phyloP scores from a whole-genome alignment of 2,329 filamentous ascomycete genomes.

The Aspergillus floridensis region DNA sequence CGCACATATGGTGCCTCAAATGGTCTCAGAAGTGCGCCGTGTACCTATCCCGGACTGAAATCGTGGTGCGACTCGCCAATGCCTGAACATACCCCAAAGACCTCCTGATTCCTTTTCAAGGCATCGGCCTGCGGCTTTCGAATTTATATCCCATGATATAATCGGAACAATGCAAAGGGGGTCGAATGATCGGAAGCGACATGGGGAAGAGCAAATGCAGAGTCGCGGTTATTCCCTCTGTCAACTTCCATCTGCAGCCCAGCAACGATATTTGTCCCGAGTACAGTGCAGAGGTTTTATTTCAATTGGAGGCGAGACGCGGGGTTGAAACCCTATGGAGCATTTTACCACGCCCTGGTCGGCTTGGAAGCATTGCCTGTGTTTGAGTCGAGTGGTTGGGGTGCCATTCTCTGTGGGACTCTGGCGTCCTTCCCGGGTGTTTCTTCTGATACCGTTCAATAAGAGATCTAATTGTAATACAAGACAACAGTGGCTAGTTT shows the following conservation, averaged over 20 bases:
- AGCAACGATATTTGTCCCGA: constrained; percentile 13
- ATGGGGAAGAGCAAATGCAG: neutral
- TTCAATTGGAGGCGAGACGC: constrained; percentile 23
- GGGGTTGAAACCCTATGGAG: constrained; percentile 17
- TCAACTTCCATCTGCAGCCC: neutral
- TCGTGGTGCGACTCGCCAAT: constrained; percentile 22
- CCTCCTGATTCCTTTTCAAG: constrained; percentile 12
- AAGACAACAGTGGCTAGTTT: neutral
- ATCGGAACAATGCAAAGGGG: too few relatives aligned
- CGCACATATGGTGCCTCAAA: constrained; percentile 18
- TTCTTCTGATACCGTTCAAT: neutral
- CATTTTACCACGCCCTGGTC: constrained; percentile 21
- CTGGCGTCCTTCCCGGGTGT: constrained; percentile 11
- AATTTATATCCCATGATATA: neutral
- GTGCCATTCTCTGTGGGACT: constrained; percentile 18
- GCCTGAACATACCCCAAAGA: constrained; percentile 20
- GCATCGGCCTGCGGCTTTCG: neutral
- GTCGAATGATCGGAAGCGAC: neutral
- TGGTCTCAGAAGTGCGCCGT: constrained; percentile 23
- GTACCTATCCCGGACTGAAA: constrained; percentile 26
- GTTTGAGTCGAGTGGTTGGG: constrained; percentile 28
- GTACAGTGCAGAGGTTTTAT: constrained; percentile 3
- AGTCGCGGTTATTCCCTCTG: constrained; percentile 6
- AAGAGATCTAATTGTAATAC: neutral
- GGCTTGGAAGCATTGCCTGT: constrained; percentile 26